These are phyloP conservation scores for Backusella tuberculispora DNA, from an alignment of 192 early-diverging fungal species.

Conservation along the genomic window DNA sequence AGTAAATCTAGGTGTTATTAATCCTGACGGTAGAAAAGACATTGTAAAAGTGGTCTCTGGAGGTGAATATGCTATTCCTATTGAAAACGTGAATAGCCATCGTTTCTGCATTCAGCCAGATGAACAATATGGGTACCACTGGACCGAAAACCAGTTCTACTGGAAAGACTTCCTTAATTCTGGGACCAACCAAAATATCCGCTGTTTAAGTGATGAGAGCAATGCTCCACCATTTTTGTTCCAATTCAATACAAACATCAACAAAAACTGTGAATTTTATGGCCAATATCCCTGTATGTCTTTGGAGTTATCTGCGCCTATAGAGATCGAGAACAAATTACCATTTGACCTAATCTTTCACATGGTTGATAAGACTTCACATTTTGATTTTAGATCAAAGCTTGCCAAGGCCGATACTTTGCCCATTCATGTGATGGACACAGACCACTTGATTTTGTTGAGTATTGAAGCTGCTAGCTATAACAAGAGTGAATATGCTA, in stretches of 20 bases:
- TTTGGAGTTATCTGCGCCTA: constrained; percentile 56
- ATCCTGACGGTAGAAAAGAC: constrained; percentile 23
- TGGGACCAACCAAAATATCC: constrained; percentile 34
- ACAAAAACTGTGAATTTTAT: constrained; percentile 27
- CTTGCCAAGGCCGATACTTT: constrained; percentile 13
- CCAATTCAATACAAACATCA: constrained; percentile 47
- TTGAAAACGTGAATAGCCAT: constrained; percentile 69
- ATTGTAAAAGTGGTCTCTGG: constrained; percentile 38
- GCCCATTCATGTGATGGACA: constrained; percentile 16
- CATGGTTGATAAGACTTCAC: constrained; percentile 58
- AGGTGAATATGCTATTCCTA: constrained; percentile 72
- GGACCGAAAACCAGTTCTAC: constrained; percentile 65
- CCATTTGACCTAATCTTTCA: constrained; percentile 70
- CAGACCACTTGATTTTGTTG: not conserved
- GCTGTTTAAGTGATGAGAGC: constrained; percentile 46
- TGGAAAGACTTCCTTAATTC: constrained; percentile 65
- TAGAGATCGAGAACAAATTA: constrained; percentile 82
- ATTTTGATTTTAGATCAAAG: not conserved
- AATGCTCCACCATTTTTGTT: constrained; percentile 44
- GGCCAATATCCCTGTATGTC: constrained; percentile 67
- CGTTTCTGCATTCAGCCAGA: constrained; percentile 68
- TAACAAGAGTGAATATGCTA: not conserved
- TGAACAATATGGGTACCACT: constrained; percentile 72
- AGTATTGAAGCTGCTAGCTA: constrained; percentile 11
- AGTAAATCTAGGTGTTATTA: constrained; percentile 64